Conservation (phyloP, 129 eudicot species). For the Flaveria ramosissima region DNA sequence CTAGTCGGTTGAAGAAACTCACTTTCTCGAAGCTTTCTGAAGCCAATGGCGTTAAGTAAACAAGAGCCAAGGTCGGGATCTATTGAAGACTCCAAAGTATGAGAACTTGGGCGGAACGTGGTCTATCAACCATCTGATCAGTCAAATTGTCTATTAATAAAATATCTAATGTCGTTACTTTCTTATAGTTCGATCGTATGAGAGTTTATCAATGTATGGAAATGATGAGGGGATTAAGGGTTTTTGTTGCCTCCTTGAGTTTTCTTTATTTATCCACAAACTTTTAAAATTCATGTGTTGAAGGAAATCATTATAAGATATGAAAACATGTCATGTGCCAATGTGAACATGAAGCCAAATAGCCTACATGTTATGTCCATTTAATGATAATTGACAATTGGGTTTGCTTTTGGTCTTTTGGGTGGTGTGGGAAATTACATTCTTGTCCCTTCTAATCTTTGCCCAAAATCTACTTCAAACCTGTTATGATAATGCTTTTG, state of each 20-base stretch:
- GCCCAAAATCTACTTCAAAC: background rate
- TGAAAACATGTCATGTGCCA: constrained; percentile 26
- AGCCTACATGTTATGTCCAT: constrained; percentile 8
- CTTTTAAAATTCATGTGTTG: constrained; percentile 1
- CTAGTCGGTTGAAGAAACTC: constrained; percentile 72
- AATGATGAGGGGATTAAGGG: background rate
- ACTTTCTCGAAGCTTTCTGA: constrained; percentile 85
- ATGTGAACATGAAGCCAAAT: constrained; percentile 27
- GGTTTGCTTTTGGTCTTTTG: constrained; percentile 4
- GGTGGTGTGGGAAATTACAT: background rate
- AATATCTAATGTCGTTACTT: background rate
- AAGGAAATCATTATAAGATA: constrained; percentile 17
- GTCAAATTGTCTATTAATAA: background rate
- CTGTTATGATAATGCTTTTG: background rate
- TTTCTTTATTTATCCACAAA: constrained; percentile 23
- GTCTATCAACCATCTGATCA: background rate
- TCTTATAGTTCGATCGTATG: background rate
- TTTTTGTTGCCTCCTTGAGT: constrained; percentile 1
- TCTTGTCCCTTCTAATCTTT: constrained; percentile 16
- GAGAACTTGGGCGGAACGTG: too few relatives aligned
- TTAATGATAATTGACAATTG: background rate
- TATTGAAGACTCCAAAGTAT: background rate
- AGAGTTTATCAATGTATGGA: background rate
- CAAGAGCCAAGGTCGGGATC: background rate
- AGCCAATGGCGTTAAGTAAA: constrained; percentile 40